These are phyloP conservation scores for Pseudogymnoascus sp. DNA, from an alignment of 2,329 filamentous ascomycete species.

Conservation along the genomic window DNA sequence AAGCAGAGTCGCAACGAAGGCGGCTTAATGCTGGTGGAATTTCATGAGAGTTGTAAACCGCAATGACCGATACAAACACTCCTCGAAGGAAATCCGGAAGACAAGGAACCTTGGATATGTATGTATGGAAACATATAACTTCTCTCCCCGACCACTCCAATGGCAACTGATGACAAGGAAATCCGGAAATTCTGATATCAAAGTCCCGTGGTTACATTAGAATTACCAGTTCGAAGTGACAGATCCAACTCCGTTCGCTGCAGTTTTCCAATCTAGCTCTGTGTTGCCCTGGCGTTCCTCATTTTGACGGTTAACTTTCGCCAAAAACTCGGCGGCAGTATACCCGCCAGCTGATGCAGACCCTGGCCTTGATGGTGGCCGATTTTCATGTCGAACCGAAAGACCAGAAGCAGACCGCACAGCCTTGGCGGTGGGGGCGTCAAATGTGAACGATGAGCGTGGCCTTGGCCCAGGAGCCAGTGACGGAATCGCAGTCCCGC, in stretches of 20 bases:
- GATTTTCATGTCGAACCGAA: background rate
- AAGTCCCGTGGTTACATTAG: background rate
- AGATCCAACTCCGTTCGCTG: background rate
- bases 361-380: background rate
- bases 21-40: background rate
- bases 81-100: background rate
- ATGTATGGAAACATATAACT: constrained; percentile 3
- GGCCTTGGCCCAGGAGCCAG: constrained; percentile 18
- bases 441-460: background rate
- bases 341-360: background rate
- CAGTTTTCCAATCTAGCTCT: background rate
- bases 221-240: background rate
- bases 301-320: constrained; percentile 1
- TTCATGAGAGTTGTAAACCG: background rate
- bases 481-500: constrained; percentile 26
- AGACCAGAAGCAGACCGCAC: background rate
- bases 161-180: background rate
- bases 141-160: background rate
- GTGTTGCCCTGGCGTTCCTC: background rate
- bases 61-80: background rate
- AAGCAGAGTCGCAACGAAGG: background rate
- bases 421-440: background rate
- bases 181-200: background rate
- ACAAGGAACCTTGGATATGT: background rate
- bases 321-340: background rate